A percentile compares a stretch with the other conserved stretches of the same genome.
These are phyloP conservation scores for Phytophthora sojae DNA, from an alignment of 352 stramenopile genomes.

Conservation along the genomic window DNA sequence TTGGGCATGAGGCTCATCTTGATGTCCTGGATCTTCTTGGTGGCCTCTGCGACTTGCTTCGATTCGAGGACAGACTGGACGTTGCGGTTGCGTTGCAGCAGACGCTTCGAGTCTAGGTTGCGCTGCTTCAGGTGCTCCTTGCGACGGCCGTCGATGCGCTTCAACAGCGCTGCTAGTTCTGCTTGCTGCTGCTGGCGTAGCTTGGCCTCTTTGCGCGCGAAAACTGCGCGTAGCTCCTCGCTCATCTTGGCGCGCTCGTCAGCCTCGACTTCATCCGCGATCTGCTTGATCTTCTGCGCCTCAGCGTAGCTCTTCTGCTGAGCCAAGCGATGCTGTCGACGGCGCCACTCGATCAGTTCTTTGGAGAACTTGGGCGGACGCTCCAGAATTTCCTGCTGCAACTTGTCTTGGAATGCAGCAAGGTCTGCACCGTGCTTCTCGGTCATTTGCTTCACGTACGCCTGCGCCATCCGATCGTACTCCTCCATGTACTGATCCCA, in stretches of 20 bases:
- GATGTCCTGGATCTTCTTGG: slow-evolving; percentile 82
- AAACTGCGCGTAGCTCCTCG: slow-evolving; percentile 76
- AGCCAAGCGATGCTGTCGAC: slow-evolving; percentile 93
- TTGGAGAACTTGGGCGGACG: slow-evolving; percentile 93
- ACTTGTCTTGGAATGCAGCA: slow-evolving; percentile 87
- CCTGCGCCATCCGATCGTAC: slow-evolving; percentile 94
- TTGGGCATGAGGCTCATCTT: slow-evolving; percentile 82
- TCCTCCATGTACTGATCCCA: slow-evolving; percentile 97
- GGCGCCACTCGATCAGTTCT: slow-evolving; percentile 95
- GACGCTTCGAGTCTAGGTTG: slow-evolving; percentile 92
- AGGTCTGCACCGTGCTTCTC: slow-evolving; percentile 91
- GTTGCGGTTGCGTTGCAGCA: slow-evolving; percentile 96
- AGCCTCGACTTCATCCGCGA: slow-evolving; percentile 94
- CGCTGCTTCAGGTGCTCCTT: slow-evolving; percentile 96
- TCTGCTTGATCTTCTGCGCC: slow-evolving; percentile 96
- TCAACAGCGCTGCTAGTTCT: slow-evolving; percentile 93
- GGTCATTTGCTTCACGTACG: slow-evolving; percentile 96
- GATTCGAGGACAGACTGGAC: slow-evolving; percentile 94
- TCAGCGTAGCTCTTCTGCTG: slow-evolving; percentile 95
- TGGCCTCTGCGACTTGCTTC: slow-evolving; percentile 89
- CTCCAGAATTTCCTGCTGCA: slow-evolving; percentile 90
- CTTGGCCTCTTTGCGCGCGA: slow-evolving; percentile 90
- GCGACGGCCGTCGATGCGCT: slow-evolving; percentile 93
- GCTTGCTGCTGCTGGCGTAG: slow-evolving; percentile 93
- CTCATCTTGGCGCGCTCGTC: slow-evolving; percentile 92